Base-by-base conservation (phyloP, 2,329 filamentous ascomycete species). In the Colletotrichum orchidophilum region DNA sequence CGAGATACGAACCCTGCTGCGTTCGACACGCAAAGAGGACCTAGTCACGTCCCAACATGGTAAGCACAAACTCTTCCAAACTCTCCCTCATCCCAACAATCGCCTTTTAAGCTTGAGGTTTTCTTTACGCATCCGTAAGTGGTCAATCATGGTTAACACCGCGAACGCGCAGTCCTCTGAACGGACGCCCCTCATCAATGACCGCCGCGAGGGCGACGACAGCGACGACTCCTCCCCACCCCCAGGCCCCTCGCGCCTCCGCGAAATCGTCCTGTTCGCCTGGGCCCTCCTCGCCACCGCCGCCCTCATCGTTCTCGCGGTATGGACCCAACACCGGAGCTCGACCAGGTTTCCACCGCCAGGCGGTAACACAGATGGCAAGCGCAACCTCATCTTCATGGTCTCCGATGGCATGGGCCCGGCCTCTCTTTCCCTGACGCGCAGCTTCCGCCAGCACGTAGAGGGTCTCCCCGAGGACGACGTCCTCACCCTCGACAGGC, bases 331-430 rank as follows among this genome's bases (percentile, higher is more conserved):
- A 78, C 94, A 97, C 81, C 88, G 90, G 76, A 86, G 90, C 73
- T 84, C 87, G 66, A 87, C 85, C 12, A 78, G 73, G 61, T 69
- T 35, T 46, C 21, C 21, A 11, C 77, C 75, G 68, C 79, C 76
- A n/a, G n/a, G n/a, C n/a, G n/a, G n/a, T n/a, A n/a, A n/a, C 29
- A 77, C 72, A 46, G 31, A 70, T 71, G 73, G 66, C 74, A 99
- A 98, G 86, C 90, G 94, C 65, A 99, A 98, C 82, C 87, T 99
- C 63, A 92, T 99, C 76, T 98, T 99, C 86, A 99, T 99, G 96
- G 96, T 99, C 46, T 97, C 94, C 0, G 96, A 99, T 81, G 96
- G 96, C 78, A 99, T 99, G 96, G 96, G 96, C 0, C 96, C 96
- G 8, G 94, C 96, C 9, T 96, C 94, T 76, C 87, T 99, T 64